A percentile compares a stretch with the other conserved stretches of the same genome.
Evolutionary conservation across 2,329 filamentous ascomycete genomes (phyloP).

Genomic region (Sodiomyces alkalinus): DNA sequence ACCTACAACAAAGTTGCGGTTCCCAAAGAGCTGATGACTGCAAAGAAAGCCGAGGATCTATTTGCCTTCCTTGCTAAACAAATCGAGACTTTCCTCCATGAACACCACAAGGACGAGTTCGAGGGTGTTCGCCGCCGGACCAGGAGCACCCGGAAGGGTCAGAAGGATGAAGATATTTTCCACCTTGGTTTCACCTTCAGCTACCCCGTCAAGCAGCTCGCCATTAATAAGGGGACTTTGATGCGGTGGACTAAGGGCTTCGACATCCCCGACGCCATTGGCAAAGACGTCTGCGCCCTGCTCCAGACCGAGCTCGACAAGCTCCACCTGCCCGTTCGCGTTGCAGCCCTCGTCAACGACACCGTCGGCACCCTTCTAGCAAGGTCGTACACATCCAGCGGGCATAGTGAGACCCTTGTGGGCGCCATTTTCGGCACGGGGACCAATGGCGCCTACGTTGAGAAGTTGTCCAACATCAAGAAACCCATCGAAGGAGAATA

Average conservation of each 20-base stretch:
- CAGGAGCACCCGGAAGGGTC: constrained; percentile 40
- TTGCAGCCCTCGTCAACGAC: constrained; percentile 94
- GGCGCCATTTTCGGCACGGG: constrained; percentile 87
- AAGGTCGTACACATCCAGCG: constrained; percentile 82
- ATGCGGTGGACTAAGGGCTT: constrained; percentile 99
- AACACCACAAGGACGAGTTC: constrained; percentile 82
- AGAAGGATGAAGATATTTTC: constrained; percentile 64
- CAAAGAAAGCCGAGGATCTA: constrained; percentile 71
- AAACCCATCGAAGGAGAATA: constrained; percentile 60
- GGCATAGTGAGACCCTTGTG: constrained; percentile 74
- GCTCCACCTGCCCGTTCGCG: constrained; percentile 73
- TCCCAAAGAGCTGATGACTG: constrained; percentile 78
- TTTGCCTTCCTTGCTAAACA: constrained; percentile 89
- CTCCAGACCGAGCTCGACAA: constrained; percentile 82
- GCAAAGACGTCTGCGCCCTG: constrained; percentile 85
- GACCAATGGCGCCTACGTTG: constrained; percentile 81
- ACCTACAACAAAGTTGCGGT: constrained; percentile 84
- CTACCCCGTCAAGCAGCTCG: constrained; percentile 86
- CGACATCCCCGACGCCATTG: constrained; percentile 85
- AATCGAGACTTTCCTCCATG: constrained; percentile 74
- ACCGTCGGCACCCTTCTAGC: constrained; percentile 97
- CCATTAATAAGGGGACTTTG: constrained; percentile 87
- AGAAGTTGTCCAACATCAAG: constrained; percentile 73
- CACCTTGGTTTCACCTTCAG: constrained; percentile 97
- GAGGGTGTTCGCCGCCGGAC: constrained; percentile 52